Evolutionary conservation across 2,329 filamentous ascomycete genomes (phyloP).

Genomic region (Pyrenophora teres): DNA sequence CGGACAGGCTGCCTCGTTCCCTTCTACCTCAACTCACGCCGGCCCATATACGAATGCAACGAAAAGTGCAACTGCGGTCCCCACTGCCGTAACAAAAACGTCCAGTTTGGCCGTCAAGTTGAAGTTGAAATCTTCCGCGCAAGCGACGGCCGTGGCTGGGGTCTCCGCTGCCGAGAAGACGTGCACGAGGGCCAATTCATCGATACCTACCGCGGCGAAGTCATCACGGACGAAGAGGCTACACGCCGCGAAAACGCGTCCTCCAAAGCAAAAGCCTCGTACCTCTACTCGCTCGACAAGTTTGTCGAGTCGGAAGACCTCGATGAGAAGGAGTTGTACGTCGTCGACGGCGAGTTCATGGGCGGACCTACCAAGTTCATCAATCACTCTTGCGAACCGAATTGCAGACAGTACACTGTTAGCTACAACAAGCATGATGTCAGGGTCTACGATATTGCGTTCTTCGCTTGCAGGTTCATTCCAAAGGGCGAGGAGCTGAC

Average conservation of each 20-base stretch:
- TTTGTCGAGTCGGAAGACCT: constrained; percentile 67
- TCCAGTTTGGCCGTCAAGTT: constrained; percentile 73
- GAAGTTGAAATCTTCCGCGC: constrained; percentile 80
- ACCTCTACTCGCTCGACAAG: constrained; percentile 82
- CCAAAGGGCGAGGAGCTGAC: constrained; percentile 70
- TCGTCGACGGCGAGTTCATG: constrained; percentile 71
- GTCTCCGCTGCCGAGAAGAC: constrained; percentile 66
- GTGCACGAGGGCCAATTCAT: constrained; percentile 77
- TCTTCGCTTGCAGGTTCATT: constrained; percentile 74
- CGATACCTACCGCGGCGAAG: constrained; percentile 73
- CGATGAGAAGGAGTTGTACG: constrained; percentile 47
- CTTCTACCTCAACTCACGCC: constrained; percentile 51
- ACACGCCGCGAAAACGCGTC: constrained; percentile 64
- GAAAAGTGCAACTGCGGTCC: constrained; percentile 67
- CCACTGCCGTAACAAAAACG: constrained; percentile 73
- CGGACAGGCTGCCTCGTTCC: constrained; percentile 40
- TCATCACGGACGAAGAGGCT: constrained; percentile 62
- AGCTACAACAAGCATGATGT: constrained; percentile 77
- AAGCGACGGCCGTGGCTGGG: constrained; percentile 71
- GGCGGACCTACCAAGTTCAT: constrained; percentile 81
- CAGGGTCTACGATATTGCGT: constrained; percentile 74
- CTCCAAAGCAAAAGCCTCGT: constrained; percentile 70
- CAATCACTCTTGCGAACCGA: constrained; percentile 81
- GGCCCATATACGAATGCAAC: constrained; percentile 80
- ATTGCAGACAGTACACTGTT: constrained; percentile 77